Evolutionary conservation across 2,329 filamentous ascomycete genomes (phyloP).

Genomic region (Albophoma yamanashiensis): DNA sequence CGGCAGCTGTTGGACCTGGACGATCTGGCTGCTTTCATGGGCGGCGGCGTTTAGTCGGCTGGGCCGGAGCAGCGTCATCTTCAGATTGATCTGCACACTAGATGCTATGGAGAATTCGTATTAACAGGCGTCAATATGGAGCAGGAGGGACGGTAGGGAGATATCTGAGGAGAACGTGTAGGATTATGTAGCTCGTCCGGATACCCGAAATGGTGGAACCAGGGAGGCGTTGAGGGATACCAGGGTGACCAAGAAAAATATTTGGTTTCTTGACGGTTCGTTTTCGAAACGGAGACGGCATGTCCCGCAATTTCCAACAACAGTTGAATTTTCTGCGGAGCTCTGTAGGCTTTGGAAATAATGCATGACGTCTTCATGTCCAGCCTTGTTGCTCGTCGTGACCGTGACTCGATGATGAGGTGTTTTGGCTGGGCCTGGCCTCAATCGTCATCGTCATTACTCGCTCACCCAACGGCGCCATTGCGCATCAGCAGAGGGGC

Average conservation of each 20-base stretch:
- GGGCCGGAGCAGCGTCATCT: not conserved
- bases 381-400: not conserved
- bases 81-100: not conserved
- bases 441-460: not conserved
- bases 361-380: not conserved
- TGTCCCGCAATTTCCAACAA: not conserved
- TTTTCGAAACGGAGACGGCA: not conserved
- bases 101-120: not conserved
- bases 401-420: not conserved
- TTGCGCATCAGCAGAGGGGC: not conserved
- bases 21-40: constrained; percentile 52
- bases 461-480: not conserved
- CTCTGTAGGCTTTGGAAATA: not conserved
- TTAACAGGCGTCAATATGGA: not conserved
- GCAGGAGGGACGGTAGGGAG: not conserved
- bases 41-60: constrained; percentile 38
- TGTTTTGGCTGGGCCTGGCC: not conserved
- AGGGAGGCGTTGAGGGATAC: not conserved
- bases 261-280: not conserved
- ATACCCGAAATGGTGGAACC: constrained; percentile 2
- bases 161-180: not conserved
- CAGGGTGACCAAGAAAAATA: not conserved
- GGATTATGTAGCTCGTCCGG: constrained; percentile 3
- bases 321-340: not conserved
- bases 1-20: constrained; percentile 49